Percentiles rank a stretch among this genome's conserved stretches.
phyloP scores from a whole-genome alignment of 1,284 basidiomycete genomes.

The Peniophora sp. region DNA sequence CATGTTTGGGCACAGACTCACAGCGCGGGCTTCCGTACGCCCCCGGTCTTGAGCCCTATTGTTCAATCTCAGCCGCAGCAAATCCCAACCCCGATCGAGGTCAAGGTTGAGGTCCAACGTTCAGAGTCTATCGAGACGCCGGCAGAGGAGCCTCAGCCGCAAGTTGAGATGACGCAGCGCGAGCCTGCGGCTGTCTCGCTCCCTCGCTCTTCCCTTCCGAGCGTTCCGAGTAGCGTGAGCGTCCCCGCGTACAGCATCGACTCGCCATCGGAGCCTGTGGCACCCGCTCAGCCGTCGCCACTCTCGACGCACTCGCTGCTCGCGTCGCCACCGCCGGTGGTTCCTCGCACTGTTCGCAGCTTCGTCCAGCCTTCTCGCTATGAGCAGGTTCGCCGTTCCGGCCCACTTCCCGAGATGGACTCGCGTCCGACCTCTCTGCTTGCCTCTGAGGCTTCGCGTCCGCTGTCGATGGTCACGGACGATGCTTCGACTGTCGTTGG shows the following conservation, averaged over 20 bases:
- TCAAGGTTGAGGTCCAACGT: no score
- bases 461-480: conserved; percentile 3
- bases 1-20: conserved; percentile 10
- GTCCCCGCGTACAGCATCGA: conserved; percentile 9
- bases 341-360: neutral
- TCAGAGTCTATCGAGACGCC: neutral
- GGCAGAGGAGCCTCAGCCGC: neutral
- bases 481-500: conserved; percentile 3
- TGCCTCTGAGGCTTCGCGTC: neutral
- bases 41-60: neutral
- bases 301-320: neutral
- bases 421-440: neutral
- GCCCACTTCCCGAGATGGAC: conserved; percentile 6
- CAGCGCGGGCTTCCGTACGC: neutral
- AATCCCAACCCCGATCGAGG: neutral
- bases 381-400: neutral
- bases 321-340: neutral
- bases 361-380: neutral
- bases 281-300: neutral
- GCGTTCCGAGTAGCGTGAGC: conserved; percentile 1
- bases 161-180: no score
- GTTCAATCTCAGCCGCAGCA: neutral
- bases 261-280: conserved; percentile 3
- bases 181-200: no score
- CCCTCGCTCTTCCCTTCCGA: neutral